A percentile compares a stretch with the other conserved stretches of the same genome.
These are phyloP conservation scores for Sarocladium strictum DNA, from an alignment of 2,329 filamentous ascomycete genomes.

Conservation along the genomic window DNA sequence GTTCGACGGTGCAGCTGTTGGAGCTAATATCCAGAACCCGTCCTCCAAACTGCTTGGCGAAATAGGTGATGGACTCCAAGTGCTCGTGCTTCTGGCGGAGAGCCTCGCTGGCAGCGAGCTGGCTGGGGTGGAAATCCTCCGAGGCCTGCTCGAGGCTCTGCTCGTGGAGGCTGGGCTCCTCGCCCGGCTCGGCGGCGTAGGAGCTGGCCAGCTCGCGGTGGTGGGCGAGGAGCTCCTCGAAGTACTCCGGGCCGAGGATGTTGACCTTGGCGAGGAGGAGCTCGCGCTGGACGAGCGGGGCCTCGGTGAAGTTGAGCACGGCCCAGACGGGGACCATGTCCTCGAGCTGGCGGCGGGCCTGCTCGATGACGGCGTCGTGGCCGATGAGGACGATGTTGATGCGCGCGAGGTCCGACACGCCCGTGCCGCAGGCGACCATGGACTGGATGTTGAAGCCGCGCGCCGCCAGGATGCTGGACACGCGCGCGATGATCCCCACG, in stretches of 20 bases:
- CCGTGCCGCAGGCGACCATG: slow-evolving; percentile 93
- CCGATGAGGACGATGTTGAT: slow-evolving; percentile 98
- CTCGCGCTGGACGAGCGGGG: slow-evolving; percentile 94
- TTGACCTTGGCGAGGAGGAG: slow-evolving; percentile 93
- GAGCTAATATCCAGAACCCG: slow-evolving; percentile 97
- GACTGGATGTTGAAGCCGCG: slow-evolving; percentile 99
- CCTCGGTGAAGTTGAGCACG: slow-evolving; percentile 88
- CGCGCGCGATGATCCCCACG: slow-evolving; percentile 90
- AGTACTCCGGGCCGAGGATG: slow-evolving; percentile 94
- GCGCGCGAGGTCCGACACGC: slow-evolving; percentile 90
- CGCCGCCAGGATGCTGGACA: slow-evolving; percentile 92
- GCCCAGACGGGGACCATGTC: slow-evolving; percentile 98
- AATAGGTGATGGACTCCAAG: slow-evolving; percentile 89
- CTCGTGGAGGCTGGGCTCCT: slow-evolving; percentile 36
- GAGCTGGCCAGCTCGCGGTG: slow-evolving; percentile 72
- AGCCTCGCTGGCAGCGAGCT: slow-evolving; percentile 81
- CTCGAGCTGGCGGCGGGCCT: slow-evolving; percentile 90
- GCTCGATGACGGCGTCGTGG: slow-evolving; percentile 94
- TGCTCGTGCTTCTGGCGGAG: slow-evolving; percentile 96
- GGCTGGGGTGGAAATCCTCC: slow-evolving; percentile 82
- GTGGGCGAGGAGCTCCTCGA: slow-evolving; percentile 91
- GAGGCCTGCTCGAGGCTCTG: slow-evolving; percentile 38
- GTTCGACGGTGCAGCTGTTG: slow-evolving; percentile 95
- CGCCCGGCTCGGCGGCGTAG: slow-evolving; percentile 30
- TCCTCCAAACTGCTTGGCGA: slow-evolving; percentile 96